Conservation (phyloP, 1,139 yeast species). For the Sugiyamaella grinbergsii region DNA sequence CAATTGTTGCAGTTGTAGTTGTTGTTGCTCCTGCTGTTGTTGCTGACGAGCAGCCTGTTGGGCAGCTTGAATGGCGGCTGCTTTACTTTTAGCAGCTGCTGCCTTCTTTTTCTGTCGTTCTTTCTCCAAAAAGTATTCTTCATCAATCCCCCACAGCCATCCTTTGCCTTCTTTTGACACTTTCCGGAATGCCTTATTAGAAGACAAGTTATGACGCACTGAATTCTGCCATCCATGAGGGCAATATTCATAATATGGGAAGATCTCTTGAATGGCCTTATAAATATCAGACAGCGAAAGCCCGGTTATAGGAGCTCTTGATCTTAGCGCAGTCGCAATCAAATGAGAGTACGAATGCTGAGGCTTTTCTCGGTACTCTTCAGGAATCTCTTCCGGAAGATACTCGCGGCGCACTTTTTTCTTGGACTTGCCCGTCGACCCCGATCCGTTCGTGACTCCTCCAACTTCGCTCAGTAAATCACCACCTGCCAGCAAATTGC, state of each 20-base stretch:
- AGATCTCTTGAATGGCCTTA: constrained; percentile 79
- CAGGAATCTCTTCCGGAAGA: constrained; percentile 70
- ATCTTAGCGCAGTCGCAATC: constrained; percentile 74
- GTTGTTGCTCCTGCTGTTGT: constrained; percentile 38
- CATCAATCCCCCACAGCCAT: constrained; percentile 92
- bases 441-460: constrained; percentile 8
- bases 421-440: constrained; percentile 20
- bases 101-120: constrained; percentile 69
- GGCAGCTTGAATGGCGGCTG: constrained; percentile 39
- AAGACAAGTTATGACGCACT: constrained; percentile 82
- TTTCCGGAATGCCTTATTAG: constrained; percentile 80
- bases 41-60: constrained; percentile 34
- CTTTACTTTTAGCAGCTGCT: constrained; percentile 38
- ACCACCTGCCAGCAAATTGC: constrained; percentile 12
- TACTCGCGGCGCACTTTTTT: constrained; percentile 39
- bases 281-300: constrained; percentile 84
- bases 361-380: constrained; percentile 81
- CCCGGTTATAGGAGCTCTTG: constrained; percentile 65
- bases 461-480: constrained; percentile 10
- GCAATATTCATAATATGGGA: constrained; percentile 89
- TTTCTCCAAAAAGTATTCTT: constrained; percentile 75
- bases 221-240: constrained; percentile 98
- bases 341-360: constrained; percentile 74
- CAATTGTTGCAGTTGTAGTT: constrained; percentile 7
- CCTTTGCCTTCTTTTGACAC: constrained; percentile 82